phyloP scores from a whole-genome alignment of 2,329 filamentous ascomycete genomes.

The Sclerotiophoma versabilis region DNA sequence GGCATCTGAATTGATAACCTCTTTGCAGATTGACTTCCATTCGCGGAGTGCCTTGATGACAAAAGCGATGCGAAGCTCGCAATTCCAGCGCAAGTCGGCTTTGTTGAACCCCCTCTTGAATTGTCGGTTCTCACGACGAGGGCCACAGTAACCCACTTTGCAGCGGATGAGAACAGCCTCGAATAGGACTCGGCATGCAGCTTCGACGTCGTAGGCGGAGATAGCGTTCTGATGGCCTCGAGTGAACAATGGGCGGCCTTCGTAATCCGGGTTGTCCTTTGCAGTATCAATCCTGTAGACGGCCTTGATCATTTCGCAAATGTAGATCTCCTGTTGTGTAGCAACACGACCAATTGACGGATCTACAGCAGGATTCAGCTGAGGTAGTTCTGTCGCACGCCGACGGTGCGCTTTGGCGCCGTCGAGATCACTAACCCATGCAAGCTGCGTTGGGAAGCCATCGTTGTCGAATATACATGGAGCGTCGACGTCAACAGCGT shows the following conservation, averaged over 20 bases:
- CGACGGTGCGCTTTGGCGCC: too few species aligned
- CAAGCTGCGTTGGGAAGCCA: too few species aligned
- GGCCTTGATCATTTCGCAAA: background rate
- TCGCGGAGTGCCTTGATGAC: background rate
- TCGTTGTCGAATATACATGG: too few species aligned
- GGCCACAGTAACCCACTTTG: background rate
- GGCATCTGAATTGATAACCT: background rate
- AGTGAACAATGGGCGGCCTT: background rate
- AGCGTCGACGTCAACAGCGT: too few species aligned
- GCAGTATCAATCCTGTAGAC: background rate
- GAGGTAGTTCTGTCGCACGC: too few species aligned
- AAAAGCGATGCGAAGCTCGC: background rate
- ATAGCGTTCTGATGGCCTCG: background rate
- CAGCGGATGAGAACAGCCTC: background rate
- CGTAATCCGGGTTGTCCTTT: background rate
- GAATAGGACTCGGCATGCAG: background rate
- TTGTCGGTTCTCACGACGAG: too few species aligned
- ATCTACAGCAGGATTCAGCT: too few species aligned
- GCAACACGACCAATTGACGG: background rate
- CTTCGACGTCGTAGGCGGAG: background rate
- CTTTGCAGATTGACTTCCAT: background rate
- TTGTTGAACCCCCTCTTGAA: too few species aligned
- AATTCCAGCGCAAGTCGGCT: background rate
- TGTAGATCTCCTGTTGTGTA: background rate
- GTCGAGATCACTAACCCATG: too few species aligned